Conservation (phyloP, 2,329 filamentous ascomycete species). For the Diaporthe australafricana region DNA sequence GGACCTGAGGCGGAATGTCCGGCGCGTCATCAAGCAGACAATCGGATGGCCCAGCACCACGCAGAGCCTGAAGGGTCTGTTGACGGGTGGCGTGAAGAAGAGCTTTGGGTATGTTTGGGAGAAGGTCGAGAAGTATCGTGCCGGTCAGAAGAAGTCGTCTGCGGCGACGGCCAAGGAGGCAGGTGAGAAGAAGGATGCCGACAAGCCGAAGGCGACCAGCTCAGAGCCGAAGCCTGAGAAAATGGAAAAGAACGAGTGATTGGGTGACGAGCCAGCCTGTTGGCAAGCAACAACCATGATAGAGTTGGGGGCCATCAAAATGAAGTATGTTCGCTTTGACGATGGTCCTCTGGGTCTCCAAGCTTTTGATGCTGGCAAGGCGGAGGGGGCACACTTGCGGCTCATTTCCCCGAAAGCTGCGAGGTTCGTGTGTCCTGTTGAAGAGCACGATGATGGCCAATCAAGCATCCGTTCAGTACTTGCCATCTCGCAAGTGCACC, state of each 20-base stretch:
- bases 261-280: neutral
- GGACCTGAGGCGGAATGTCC: slow-evolving; percentile 77
- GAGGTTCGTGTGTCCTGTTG: neutral
- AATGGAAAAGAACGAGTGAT: slow-evolving; percentile 34
- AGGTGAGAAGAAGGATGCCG: neutral
- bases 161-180: slow-evolving; percentile 14
- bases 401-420: neutral
- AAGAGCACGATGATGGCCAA: neutral
- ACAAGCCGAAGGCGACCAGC: neutral
- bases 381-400: neutral
- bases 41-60: slow-evolving; percentile 92
- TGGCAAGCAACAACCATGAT: neutral
- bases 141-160: slow-evolving; percentile 49
- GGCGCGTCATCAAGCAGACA: slow-evolving; percentile 84
- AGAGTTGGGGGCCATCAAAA: neutral
- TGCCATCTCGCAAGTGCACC: neutral
- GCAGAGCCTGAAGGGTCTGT: slow-evolving; percentile 84
- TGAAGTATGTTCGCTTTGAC: neutral
- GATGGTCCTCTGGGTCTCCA: neutral
- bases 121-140: slow-evolving; percentile 77
- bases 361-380: neutral
- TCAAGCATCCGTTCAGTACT: slow-evolving; percentile 1
- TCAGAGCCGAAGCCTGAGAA: slow-evolving; percentile 8
- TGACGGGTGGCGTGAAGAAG: slow-evolving; percentile 80
- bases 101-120: slow-evolving; percentile 83